A percentile compares a stretch with the other conserved stretches of the same genome.
phyloP scores from a whole-genome alignment of 805 yeast species.

The Starmerella potacharoeniae region DNA sequence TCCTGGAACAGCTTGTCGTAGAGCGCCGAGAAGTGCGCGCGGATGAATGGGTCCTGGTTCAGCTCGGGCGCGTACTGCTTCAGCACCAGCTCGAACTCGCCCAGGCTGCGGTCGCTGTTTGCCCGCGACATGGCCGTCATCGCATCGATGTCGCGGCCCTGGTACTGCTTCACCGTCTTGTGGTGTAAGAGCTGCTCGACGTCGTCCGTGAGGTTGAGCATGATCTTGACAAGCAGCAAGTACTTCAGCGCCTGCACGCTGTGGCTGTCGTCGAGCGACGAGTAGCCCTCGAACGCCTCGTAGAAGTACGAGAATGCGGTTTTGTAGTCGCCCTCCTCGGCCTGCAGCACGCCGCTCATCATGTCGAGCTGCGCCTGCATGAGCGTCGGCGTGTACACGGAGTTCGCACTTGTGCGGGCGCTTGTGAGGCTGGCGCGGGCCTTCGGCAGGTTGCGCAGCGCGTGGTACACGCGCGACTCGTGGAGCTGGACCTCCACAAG shows the following conservation, averaged over 20 bases:
- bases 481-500: slow-evolving; percentile 89
- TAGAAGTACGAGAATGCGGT: slow-evolving; percentile 92
- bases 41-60: slow-evolving; percentile 74
- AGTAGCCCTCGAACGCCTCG: slow-evolving; percentile 87
- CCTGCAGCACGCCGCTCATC: slow-evolving; percentile 90
- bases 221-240: slow-evolving; percentile 84
- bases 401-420: slow-evolving; percentile 94
- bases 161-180: slow-evolving; percentile 62
- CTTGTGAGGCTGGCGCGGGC: slow-evolving; percentile 85
- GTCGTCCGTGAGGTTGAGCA: slow-evolving; percentile 80
- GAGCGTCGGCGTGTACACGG: slow-evolving; percentile 88
- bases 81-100: slow-evolving; percentile 81
- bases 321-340: slow-evolving; percentile 92
- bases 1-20: slow-evolving; percentile 90
- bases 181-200: slow-evolving; percentile 65
- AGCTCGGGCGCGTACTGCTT: slow-evolving; percentile 57
- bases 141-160: slow-evolving; percentile 82
- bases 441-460: slow-evolving; percentile 81
- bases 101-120: slow-evolving; percentile 75
- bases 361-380: slow-evolving; percentile 89
- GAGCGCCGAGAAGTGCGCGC: slow-evolving; percentile 82
- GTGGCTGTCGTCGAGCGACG: slow-evolving; percentile 41
- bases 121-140: slow-evolving; percentile 90
- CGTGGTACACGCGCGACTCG: slow-evolving; percentile 82
- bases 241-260: slow-evolving; percentile 77